Conservation (phyloP, 2,329 filamentous ascomycete species). For the Xylaria hypoxylon region DNA sequence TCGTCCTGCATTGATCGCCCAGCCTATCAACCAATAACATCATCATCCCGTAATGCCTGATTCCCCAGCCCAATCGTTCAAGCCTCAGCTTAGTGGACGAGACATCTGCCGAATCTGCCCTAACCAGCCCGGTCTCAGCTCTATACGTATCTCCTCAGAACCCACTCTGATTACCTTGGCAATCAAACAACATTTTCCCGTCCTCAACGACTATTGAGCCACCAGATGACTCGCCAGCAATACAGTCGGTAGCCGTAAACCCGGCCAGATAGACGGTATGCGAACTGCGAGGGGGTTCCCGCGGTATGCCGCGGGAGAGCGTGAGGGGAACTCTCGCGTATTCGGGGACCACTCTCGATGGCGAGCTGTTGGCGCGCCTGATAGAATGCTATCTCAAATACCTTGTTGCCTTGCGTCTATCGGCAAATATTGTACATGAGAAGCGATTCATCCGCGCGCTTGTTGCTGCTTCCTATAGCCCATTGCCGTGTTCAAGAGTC, state of each 20-base stretch:
- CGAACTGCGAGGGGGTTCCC: slow-evolving; percentile 18
- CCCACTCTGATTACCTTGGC: slow-evolving; percentile 34
- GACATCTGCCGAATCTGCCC: slow-evolving; percentile 38
- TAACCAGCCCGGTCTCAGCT: slow-evolving; percentile 34
- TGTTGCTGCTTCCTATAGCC: slow-evolving; percentile 22
- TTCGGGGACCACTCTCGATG: slow-evolving; percentile 24
- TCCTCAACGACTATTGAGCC: slow-evolving; percentile 22
- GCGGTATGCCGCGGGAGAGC: slow-evolving; percentile 21
- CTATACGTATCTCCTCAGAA: slow-evolving; percentile 34
- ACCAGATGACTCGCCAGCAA: slow-evolving; percentile 9
- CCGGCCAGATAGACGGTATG: slow-evolving; percentile 8
- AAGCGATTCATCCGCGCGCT: slow-evolving; percentile 39
- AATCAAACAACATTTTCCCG: slow-evolving; percentile 36
- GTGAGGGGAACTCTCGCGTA: slow-evolving; percentile 22
- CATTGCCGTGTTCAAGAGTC: slow-evolving; percentile 28
- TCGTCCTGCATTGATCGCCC: slow-evolving; percentile 33
- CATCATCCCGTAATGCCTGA: slow-evolving; percentile 22
- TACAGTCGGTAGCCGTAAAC: slow-evolving; percentile 18
- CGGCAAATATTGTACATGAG: slow-evolving; percentile 34
- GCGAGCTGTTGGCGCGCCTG: slow-evolving; percentile 16
- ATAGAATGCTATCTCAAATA: slow-evolving; percentile 6
- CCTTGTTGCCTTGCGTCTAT: slow-evolving; percentile 35
- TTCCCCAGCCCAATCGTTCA: slow-evolving; percentile 30
- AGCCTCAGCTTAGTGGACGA: slow-evolving; percentile 24
- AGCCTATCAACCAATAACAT: slow-evolving; percentile 22